Base-by-base conservation (phyloP, 73 alveolate genomes). In the Paramecium tetraurelia region DNA sequence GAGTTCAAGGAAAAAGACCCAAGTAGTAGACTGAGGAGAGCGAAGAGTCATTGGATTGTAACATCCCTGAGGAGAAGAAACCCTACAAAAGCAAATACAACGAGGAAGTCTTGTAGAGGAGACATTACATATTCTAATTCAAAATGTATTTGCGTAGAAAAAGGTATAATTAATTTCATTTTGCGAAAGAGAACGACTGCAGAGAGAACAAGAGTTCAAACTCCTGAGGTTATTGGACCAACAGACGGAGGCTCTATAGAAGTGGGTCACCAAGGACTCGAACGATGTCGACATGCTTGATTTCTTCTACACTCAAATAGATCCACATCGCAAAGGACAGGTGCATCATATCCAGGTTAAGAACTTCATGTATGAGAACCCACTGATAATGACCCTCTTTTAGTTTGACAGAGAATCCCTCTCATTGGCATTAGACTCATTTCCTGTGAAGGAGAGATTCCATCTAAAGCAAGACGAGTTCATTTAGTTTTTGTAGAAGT, bases 81-180 rank as follows among this genome's bases (percentile, higher is more conserved):
- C 87, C 87, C 1, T 38, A 80, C 14, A 11, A 44, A 35, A 20
- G 75, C 10, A 21, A 31, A 48, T 44, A 38, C 46, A 46, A 80
- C 46, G 57, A 40, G n/a, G 90, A 80, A 24, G 70, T 80, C 8
- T 80, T 80, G 31, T 41, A 80, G 14, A 41, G 90, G 16, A 80
- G 90, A 80, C 46, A 80, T 80, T 80, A 80, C 53, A 80, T 80
- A 21, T 80, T 80, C 57, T 48, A 80, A 46, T 80, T 80, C 44
- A 80, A 80, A 46, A 80, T 80, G 90, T 80, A 44, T 46, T 35
- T 80, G 16, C 46, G 75, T 24, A 40, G 90, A 44, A 80, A 80
- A 48, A 80, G 75, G 87, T 75, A 75, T 38, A 0, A 11, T 18
- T 53, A 18, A 18, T 36, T 29, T 38, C n/a, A 29, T 4, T 22